Evolutionary conservation across 768 basidiomycete genomes (phyloP), one percentile per base, ranked within the genome.

Genomic region (Tricholoma terreum): DNA sequence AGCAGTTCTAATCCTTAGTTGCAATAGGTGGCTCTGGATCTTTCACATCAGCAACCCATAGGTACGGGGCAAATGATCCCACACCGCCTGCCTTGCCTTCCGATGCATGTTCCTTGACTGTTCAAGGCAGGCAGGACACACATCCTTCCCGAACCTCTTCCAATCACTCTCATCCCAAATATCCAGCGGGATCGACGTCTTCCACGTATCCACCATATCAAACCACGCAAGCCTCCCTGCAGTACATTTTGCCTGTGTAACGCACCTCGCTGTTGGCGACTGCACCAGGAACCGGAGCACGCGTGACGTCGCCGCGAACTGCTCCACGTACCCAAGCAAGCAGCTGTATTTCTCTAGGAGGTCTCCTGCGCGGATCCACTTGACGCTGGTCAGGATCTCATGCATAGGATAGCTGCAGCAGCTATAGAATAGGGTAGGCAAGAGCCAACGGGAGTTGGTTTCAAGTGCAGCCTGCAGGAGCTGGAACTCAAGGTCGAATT

Each of bases 41-140:
- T 62, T 61, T 72, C 73, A 74, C 14, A 52, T 42, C 2, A 65
- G 64, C 2, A 73, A 56, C 14, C 65, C 65, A 56, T 74, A 75
- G 54, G 71, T 67, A 1, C 60, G 55, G 1, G 71, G 71, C 34
- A 76, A 54, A 51, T 65, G 61, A 8, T 64, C 57, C 75, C 74
- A 72, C 66, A 76, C 66, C 50, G 61, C 61, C 54, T 66, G 48
- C 38, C 66, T 63, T 17, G 69, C 64, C 30, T 54, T 43, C 50
- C 56, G 43, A 50, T 64, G 63, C 7, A 42, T 45, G 40, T 45
- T 58, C 49, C 52, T 59, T 31, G 56, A 54, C 40, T 60, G 54
- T 11, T 38, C 55, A 35, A 61, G 21, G 14, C 60, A 60, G 10
- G 35, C 58, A 1, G 50, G 5, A 38, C 60, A 61, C 24, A 59